These are phyloP conservation scores for Termitomyces sp. DNA, from an alignment of 1,284 basidiomycete species.

Conservation along the genomic window DNA sequence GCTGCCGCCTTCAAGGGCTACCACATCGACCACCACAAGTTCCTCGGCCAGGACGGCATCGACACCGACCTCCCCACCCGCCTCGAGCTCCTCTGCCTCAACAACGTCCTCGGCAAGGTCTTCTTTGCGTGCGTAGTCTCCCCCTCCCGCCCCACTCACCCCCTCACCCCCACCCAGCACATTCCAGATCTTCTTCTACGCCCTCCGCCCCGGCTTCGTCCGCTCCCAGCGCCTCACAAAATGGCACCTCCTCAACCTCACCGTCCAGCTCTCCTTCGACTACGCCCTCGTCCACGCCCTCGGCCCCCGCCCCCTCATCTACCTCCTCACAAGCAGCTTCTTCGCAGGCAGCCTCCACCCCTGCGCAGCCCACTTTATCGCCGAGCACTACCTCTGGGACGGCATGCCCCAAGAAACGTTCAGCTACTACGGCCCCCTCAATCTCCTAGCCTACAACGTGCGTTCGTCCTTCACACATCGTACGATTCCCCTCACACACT, in stretches of 20 bases:
- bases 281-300: slow-evolving; percentile 56
- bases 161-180: slow-evolving; percentile 46
- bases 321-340: slow-evolving; percentile 86
- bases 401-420: slow-evolving; percentile 91
- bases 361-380: slow-evolving; percentile 95
- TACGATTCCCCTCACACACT: too few species aligned
- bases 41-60: slow-evolving; percentile 92
- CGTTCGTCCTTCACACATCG: slow-evolving; percentile 27
- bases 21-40: slow-evolving; percentile 94
- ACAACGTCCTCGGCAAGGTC: slow-evolving; percentile 95
- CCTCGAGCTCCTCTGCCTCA: slow-evolving; percentile 80
- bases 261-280: slow-evolving; percentile 71
- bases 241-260: slow-evolving; percentile 84
- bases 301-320: slow-evolving; percentile 68
- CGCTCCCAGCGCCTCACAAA: slow-evolving; percentile 75
- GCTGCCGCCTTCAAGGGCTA: slow-evolving; percentile 95
- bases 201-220: slow-evolving; percentile 92
- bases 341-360: slow-evolving; percentile 96
- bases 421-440: slow-evolving; percentile 93
- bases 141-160: not conserved
- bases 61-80: slow-evolving; percentile 92
- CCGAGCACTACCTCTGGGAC: slow-evolving; percentile 94
- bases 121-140: slow-evolving; percentile 90
- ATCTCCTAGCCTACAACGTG: slow-evolving; percentile 92
- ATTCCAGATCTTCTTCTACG: slow-evolving; percentile 98